Base-by-base conservation (phyloP, 768 basidiomycete genomes). In the Psilocybe tampanensis region DNA sequence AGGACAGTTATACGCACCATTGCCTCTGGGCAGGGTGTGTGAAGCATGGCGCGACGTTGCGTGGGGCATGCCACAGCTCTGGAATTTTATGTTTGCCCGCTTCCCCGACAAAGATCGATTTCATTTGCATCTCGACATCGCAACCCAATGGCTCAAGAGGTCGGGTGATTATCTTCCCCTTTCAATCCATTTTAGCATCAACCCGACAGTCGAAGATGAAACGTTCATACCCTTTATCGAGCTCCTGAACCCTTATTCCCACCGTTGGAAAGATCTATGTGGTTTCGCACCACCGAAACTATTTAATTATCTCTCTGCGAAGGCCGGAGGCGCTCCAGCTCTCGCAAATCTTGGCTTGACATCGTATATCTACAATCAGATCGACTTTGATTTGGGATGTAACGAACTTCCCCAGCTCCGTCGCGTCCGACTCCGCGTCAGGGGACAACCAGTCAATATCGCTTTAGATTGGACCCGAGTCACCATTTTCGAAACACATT, bases 11-110 rank as follows among this genome's bases (percentile, higher is more conserved):
- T 36, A 12, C 34, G 15, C 23, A 11, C 42, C 58, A 0, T 18
- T 59, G 32, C 18, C 1, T 8, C n/a, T 62, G 2, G 54, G 51
- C 2, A 55, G 47, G 15, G 61, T 62, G 6, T 62, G 55, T 19
- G 47, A 41, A 23, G 18, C 13, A 8, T 62, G 61, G 57, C 44
- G 47, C 15, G 41, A 54, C 19, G 36, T 59, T 8, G 47, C 41
- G 3, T 54, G 52, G 41, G 8, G 15, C 1, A 48, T 52, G 7
- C 57, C 57, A 2, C 41, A 23, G 17, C 41, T 59, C 21, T 59
- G 57, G 57, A 49, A 13, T 39, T 39, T 39, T 13, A n/a, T 39
- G 12, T n/a, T 13, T 13, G 36, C n/a, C 36, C 36, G n/a, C 4
- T 8, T 39, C 36, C 36, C 36, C n/a, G 4, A 8, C 36, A 39